These are phyloP conservation scores for Pseudopithomyces chartarum DNA, from an alignment of 2,329 filamentous ascomycete genomes.

Conservation along the genomic window DNA sequence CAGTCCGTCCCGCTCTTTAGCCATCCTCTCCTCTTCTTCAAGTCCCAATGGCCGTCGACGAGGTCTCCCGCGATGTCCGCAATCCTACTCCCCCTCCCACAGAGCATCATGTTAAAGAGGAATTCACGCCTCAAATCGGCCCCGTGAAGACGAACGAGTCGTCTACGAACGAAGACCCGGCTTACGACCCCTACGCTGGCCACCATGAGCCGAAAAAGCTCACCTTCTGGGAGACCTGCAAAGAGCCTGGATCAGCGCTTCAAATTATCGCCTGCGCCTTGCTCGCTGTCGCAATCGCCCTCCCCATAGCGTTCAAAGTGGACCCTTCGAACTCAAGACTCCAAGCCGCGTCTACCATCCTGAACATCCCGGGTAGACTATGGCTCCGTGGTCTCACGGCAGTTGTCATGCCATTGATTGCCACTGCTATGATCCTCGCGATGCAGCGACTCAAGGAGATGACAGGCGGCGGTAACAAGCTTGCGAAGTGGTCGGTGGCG, in stretches of 20 bases:
- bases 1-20: no score
- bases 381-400: constrained; percentile 58
- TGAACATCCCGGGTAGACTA: constrained; percentile 56
- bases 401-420: constrained; percentile 57
- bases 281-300: constrained; percentile 57
- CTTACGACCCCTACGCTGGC: no score
- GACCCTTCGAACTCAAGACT: constrained; percentile 45
- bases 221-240: constrained; percentile 45
- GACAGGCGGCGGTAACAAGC: constrained; percentile 48
- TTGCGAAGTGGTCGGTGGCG: constrained; percentile 47
- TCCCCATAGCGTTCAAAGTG: constrained; percentile 52
- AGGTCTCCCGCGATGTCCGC: no score
- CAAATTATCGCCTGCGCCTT: constrained; percentile 58
- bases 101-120: no score
- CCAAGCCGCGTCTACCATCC: constrained; percentile 47
- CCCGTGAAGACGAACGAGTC: no score
- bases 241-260: constrained; percentile 52
- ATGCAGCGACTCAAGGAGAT: constrained; percentile 56
- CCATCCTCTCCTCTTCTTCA: no score
- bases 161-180: no score
- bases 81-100: no score
- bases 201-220: not conserved
- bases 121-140: no score
- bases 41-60: no score
- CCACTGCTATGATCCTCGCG: constrained; percentile 59